Conservation (phyloP, 2,329 filamentous ascomycete species). For the Calonectria montana region DNA sequence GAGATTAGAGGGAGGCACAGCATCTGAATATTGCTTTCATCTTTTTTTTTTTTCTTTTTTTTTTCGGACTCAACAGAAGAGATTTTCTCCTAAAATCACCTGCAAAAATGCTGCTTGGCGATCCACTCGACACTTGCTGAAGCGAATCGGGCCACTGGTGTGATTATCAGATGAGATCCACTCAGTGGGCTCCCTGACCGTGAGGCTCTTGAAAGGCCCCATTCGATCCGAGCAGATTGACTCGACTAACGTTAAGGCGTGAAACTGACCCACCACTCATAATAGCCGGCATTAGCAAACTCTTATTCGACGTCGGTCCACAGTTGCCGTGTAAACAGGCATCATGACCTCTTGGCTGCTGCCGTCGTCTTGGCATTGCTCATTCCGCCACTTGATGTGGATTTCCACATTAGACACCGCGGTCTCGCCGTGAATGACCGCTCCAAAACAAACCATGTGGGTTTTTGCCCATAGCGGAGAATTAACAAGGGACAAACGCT, state of each 20-base stretch:
- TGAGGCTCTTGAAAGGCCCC: conserved; percentile 30
- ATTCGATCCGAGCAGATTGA: conserved; percentile 37
- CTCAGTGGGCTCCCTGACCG: conserved; percentile 16
- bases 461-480: conserved; percentile 7
- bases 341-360: conserved; percentile 14
- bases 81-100: not conserved
- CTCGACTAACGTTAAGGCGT: not conserved
- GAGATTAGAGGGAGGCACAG: not conserved
- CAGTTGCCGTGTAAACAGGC: conserved; percentile 24
- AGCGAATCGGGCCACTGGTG: conserved; percentile 31
- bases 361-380: conserved; percentile 16
- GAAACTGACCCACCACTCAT: conserved; percentile 25
- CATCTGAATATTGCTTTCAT: not conserved
- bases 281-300: conserved; percentile 42
- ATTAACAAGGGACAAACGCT: conserved; percentile 1
- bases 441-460: conserved; percentile 19
- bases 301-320: conserved; percentile 45
- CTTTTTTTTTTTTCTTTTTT: not conserved
- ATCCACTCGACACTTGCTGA: conserved; percentile 15
- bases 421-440: conserved; percentile 32
- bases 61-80: not conserved
- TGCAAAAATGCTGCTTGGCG: not conserved
- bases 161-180: conserved; percentile 42
- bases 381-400: conserved; percentile 31
- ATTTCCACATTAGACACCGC: conserved; percentile 22